Percentiles rank a stretch among this genome's conserved stretches.
Evolutionary conservation across 352 stramenopile species (phyloP).

Genomic region (Phytophthora melonis): DNA sequence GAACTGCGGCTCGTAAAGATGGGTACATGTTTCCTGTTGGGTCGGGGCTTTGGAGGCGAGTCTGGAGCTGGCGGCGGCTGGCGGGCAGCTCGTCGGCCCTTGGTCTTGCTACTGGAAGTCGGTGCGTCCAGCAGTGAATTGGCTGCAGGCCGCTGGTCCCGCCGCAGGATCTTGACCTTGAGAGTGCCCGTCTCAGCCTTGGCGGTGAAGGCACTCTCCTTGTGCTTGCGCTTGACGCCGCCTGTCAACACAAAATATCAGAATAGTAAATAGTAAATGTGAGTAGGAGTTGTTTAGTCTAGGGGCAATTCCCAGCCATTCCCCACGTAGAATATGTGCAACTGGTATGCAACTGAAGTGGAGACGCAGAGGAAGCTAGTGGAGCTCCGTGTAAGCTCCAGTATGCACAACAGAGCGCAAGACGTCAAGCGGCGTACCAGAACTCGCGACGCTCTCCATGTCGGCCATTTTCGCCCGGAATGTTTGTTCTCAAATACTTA

Average conservation of each 20-base stretch:
- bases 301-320: neutral
- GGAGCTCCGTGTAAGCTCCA: neutral
- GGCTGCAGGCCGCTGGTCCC: slow-evolving; percentile 35
- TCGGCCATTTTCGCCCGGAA: slow-evolving; percentile 20
- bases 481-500: slow-evolving; percentile 6
- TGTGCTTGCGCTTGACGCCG: slow-evolving; percentile 77
- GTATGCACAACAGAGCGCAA: neutral
- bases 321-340: neutral
- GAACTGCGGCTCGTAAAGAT: slow-evolving; percentile 79
- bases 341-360: slow-evolving; percentile 4
- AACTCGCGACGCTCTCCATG: slow-evolving; percentile 19
- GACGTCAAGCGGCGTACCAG: slow-evolving; percentile 16
- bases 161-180: slow-evolving; percentile 84
- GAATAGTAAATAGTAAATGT: neutral
- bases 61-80: slow-evolving; percentile 20
- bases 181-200: slow-evolving; percentile 80
- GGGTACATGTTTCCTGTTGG: slow-evolving; percentile 86
- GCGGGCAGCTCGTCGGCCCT: slow-evolving; percentile 13
- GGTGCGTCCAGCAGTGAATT: neutral
- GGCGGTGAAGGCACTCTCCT: slow-evolving; percentile 79
- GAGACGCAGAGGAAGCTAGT: neutral
- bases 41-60: slow-evolving; percentile 75
- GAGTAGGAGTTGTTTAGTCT: too few relatives aligned
- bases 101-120: slow-evolving; percentile 13
- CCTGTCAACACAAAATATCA: slow-evolving; percentile 10